These are phyloP conservation scores for Mycena latifolia DNA, from an alignment of 768 basidiomycete species.

Conservation along the genomic window DNA sequence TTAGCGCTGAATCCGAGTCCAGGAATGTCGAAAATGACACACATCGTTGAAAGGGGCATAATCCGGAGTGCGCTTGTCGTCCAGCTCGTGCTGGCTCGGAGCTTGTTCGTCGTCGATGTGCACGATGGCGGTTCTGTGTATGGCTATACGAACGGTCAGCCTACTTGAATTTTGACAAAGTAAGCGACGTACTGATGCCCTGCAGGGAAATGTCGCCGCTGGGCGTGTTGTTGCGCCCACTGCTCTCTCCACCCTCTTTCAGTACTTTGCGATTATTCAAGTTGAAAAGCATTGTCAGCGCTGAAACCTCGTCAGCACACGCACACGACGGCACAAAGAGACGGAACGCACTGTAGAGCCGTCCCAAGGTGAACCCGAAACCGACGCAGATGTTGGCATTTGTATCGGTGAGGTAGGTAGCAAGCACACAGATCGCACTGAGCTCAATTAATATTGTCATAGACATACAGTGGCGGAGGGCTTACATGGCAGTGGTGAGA, in stretches of 20 bases:
- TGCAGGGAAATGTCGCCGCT: constrained; percentile 5
- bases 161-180: neutral
- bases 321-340: too few relatives aligned
- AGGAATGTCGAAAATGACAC: neutral
- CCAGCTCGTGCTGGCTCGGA: neutral
- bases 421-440: constrained; percentile 12
- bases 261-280: constrained; percentile 4
- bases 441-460: neutral
- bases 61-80: constrained; percentile 6
- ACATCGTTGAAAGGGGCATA: constrained; percentile 7
- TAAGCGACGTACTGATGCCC: constrained; percentile 7
- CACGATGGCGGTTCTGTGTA: constrained; percentile 12
- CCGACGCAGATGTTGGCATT: constrained; percentile 10
- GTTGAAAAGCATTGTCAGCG: constrained; percentile 3
- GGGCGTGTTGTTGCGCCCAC: constrained; percentile 4
- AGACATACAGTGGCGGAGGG: too few relatives aligned
- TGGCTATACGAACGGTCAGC: neutral
- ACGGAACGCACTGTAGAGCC: too few relatives aligned
- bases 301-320: too few relatives aligned
- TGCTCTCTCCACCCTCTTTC: neutral
- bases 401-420: too few relatives aligned
- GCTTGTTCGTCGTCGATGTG: constrained; percentile 12
- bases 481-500: constrained; percentile 1
- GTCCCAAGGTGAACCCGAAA: neutral
- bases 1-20: too few relatives aligned